Conservation (phyloP, 441 rosid genomes). For the Syzygium syzygioides region DNA sequence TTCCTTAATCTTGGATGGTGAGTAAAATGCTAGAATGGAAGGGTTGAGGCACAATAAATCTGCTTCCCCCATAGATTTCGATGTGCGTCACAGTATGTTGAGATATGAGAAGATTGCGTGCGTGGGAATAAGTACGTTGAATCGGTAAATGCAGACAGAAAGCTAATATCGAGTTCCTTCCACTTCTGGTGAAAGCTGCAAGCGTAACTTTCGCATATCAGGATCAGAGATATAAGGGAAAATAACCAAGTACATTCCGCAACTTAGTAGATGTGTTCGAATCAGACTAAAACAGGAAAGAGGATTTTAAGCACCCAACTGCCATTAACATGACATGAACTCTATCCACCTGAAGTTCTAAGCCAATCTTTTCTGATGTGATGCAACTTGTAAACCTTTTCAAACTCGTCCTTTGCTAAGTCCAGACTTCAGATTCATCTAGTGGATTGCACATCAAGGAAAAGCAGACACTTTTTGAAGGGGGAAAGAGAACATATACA, state of each 20-base stretch:
- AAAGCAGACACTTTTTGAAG: too few species aligned
- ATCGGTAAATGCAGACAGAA: not conserved
- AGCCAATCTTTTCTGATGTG: too few species aligned
- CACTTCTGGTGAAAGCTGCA: not conserved
- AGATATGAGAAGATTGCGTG: not conserved
- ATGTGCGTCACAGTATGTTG: not conserved
- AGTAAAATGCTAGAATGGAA: not conserved
- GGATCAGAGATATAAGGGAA: not conserved
- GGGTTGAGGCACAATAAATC: not conserved
- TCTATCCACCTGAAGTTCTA: too few species aligned
- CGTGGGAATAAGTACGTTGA: too few species aligned
- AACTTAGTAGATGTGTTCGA: not conserved
- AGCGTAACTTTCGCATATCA: not conserved
- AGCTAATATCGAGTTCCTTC: not conserved
- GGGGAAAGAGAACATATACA: too few species aligned
- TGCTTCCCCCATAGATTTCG: not conserved
- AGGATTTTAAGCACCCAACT: not conserved
- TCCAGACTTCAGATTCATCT: too few species aligned
- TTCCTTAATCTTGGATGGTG: too few species aligned
- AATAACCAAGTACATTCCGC: not conserved
- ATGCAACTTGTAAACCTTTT: too few species aligned
- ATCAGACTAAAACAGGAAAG: not conserved
- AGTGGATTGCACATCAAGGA: too few species aligned
- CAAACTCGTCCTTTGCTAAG: too few species aligned
- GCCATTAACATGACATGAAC: too few species aligned